Evolutionary conservation across 2,329 filamentous ascomycete genomes (phyloP).

Genomic region (Plenodomus tracheiphilus): DNA sequence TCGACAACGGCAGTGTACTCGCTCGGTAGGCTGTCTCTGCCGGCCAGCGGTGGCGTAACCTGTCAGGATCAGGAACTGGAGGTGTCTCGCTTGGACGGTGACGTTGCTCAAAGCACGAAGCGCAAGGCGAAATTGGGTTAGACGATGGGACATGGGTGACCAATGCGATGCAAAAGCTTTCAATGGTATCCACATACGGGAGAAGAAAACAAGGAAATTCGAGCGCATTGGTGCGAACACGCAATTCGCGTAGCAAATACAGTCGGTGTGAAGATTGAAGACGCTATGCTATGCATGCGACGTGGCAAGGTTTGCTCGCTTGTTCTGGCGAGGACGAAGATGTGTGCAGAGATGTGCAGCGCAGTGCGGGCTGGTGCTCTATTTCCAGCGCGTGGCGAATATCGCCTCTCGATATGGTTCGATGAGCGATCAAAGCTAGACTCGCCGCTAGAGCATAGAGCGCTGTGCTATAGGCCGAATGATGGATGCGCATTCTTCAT

Average conservation of each 20-base stretch:
- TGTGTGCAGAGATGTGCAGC: constrained; percentile 7
- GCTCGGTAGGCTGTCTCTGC: constrained; percentile 15
- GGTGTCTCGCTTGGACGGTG: constrained; percentile 12
- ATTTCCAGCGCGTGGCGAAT: too few relatives aligned
- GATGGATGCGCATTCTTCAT: constrained; percentile 10
- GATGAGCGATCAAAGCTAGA: constrained; percentile 1
- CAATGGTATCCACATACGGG: not conserved
- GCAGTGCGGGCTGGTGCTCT: too few relatives aligned
- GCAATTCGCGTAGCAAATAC: constrained; percentile 3
- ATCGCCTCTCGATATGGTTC: constrained; percentile 1
- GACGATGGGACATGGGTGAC: constrained; percentile 11
- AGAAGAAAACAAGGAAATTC: not conserved
- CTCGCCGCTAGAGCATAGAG: not conserved
- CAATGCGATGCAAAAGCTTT: constrained; percentile 5
- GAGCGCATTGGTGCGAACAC: constrained; percentile 6
- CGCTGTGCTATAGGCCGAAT: too few relatives aligned
- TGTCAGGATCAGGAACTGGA: constrained; percentile 17
- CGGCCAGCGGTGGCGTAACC: constrained; percentile 19
- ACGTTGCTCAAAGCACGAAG: constrained; percentile 13
- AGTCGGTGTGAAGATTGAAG: constrained; percentile 1
- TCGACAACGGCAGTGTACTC: constrained; percentile 13
- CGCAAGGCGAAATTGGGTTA: constrained; percentile 10
- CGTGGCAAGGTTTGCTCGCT: constrained; percentile 8
- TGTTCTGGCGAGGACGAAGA: constrained; percentile 3
- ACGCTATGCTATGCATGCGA: not conserved